Percentiles rank a stretch among this genome's conserved stretches.
Conservation (phyloP, 495 filamentous ascomycete species). For the Xylaria acuta region DNA sequence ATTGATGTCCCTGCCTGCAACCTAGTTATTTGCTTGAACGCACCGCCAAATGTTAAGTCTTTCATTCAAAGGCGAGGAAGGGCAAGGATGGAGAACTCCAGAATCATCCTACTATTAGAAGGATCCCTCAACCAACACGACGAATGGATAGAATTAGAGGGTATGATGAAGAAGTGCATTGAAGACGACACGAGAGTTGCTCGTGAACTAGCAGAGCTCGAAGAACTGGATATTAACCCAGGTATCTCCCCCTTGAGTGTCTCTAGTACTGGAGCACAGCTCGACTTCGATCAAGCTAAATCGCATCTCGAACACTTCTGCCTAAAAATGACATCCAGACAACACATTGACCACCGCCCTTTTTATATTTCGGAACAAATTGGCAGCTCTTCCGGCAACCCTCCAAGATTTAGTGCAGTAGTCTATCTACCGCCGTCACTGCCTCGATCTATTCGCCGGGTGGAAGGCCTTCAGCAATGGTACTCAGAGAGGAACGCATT, state of each 20-base stretch:
- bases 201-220: constrained; percentile 53
- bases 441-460: constrained; percentile 63
- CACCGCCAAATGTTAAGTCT: constrained; percentile 76
- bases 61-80: constrained; percentile 90
- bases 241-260: constrained; percentile 51
- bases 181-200: constrained; percentile 69
- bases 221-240: constrained; percentile 58
- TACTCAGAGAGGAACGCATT: constrained; percentile 73
- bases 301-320: constrained; percentile 87
- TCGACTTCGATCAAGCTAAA: constrained; percentile 75
- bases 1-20: constrained; percentile 89
- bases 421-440: constrained; percentile 78
- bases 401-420: constrained; percentile 53
- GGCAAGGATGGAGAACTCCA: constrained; percentile 74
- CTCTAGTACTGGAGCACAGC: constrained; percentile 65
- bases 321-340: constrained; percentile 59
- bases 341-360: constrained; percentile 59
- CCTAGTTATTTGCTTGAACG: constrained; percentile 84
- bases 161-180: constrained; percentile 75
- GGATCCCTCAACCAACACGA: constrained; percentile 36
- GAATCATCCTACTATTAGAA: constrained; percentile 68
- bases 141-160: constrained; percentile 70
- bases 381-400: constrained; percentile 8
- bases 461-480: constrained; percentile 64
- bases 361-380: constrained; percentile 52